Evolutionary conservation across 306 rosid species (phyloP).

Genomic region (Prunus campanulata): DNA sequence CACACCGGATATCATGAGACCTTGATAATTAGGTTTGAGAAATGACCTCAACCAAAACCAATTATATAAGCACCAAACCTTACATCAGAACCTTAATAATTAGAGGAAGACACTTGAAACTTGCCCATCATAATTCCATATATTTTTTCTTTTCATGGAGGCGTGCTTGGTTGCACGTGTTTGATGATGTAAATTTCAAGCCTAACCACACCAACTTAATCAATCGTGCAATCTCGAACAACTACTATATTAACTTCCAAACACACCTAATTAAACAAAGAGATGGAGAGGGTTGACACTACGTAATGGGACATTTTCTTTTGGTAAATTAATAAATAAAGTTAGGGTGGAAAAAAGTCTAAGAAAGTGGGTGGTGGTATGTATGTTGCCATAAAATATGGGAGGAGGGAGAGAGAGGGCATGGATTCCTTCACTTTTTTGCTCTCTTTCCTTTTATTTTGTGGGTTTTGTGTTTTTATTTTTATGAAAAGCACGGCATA

Average conservation of each 20-base stretch:
- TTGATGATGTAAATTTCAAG: slow-evolving; percentile 34
- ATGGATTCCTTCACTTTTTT: slow-evolving; percentile 47
- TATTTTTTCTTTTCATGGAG: slow-evolving; percentile 10
- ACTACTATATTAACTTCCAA: slow-evolving; percentile 13
- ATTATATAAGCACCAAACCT: background rate
- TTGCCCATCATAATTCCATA: slow-evolving; percentile 8
- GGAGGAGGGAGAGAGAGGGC: slow-evolving; percentile 19
- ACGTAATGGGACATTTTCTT: slow-evolving; percentile 22
- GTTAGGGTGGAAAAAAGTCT: slow-evolving; percentile 46
- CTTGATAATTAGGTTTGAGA: background rate
- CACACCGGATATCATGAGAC: no score
- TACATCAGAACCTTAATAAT: slow-evolving; percentile 11
- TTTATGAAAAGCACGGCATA: slow-evolving; percentile 26
- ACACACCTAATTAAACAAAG: slow-evolving; percentile 15
- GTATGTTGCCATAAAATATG: slow-evolving; percentile 29
- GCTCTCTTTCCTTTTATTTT: slow-evolving; percentile 32
- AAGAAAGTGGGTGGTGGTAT: slow-evolving; percentile 54
- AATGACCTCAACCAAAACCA: background rate
- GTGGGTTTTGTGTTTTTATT: background rate
- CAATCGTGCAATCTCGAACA: slow-evolving; percentile 40
- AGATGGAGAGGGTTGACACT: slow-evolving; percentile 30
- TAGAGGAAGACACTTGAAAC: slow-evolving; percentile 7
- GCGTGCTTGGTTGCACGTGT: slow-evolving; percentile 42
- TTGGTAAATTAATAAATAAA: slow-evolving; percentile 28
- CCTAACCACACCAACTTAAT: slow-evolving; percentile 1